Conservation (phyloP, 108 stramenopile species). For the Poteriospumella lacustris region DNA sequence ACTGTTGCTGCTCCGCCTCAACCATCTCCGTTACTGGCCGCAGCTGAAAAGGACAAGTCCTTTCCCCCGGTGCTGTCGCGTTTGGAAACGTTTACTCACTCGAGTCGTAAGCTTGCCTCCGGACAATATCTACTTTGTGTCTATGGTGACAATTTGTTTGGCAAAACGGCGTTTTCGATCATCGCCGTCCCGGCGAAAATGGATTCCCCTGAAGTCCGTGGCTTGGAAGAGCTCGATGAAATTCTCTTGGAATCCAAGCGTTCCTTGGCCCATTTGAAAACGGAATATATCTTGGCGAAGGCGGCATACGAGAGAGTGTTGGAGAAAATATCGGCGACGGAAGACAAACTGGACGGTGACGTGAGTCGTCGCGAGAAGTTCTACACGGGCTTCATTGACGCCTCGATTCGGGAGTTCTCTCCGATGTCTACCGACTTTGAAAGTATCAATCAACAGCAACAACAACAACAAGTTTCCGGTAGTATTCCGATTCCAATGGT, state of each 20-base stretch:
- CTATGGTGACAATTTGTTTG: slow-evolving; percentile 45
- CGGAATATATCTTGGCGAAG: not conserved
- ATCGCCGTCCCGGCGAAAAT: slow-evolving; percentile 34
- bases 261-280: not conserved
- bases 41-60: too few species aligned
- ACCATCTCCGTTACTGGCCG: not conserved
- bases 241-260: not conserved
- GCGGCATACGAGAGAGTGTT: not conserved
- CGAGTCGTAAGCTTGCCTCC: slow-evolving; percentile 24
- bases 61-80: not conserved
- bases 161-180: slow-evolving; percentile 35
- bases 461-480: too few species aligned
- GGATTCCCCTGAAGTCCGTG: not conserved
- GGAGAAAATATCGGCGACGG: too few species aligned
- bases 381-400: too few species aligned
- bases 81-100: not conserved
- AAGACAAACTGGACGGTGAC: too few species aligned
- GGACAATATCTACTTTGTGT: slow-evolving; percentile 45
- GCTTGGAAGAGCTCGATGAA: not conserved
- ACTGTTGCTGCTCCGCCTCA: not conserved
- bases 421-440: too few species aligned
- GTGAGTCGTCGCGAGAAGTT: too few species aligned
- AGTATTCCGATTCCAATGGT: too few species aligned
- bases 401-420: too few species aligned
- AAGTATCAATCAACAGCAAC: too few species aligned